Evolutionary conservation across 306 rosid species (phyloP), one percentile per base, ranked within the genome.

Genomic region (Lablab purpureus): DNA sequence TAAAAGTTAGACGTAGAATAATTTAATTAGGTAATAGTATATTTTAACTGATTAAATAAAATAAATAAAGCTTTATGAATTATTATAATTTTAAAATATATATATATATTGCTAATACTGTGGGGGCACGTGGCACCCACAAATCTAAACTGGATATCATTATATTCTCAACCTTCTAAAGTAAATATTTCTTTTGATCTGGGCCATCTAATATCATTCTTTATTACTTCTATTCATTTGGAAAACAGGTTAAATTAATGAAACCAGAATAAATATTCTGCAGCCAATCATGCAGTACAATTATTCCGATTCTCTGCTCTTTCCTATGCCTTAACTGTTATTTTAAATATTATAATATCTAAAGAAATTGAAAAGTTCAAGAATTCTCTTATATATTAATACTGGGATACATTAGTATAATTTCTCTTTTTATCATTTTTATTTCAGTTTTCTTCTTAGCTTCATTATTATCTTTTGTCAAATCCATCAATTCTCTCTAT

Each of bases 121-220:
- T 32, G 58, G 74, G 74, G 84, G 68, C 49, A 34, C 8, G 70
- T 64, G 70, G 70, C 62, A 25, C 51, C 69, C 81, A 80, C 66
- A 71, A 68, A 74, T 77, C 87, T 77, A 54, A 70, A 70, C 83
- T 74, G 64, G 73, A 58, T 86, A 65, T 78, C 76, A 84, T 86
- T 70, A 82, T 86, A 86, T 77, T 77, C 83, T 80, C 83, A 68
- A 81, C 78, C 84, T 88, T 86, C 79, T 65, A 77, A 76, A 73
- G 84, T 65, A 73, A 73, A 28, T 3, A 47, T 84, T 72, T 55
- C 45, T 81, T 79, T 75, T 34, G 46, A 28, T 69, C 34, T 41
- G 72, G 80, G 76, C 55, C 82, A 67, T 84, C 78, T 62, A 34
- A 79, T 47, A 19, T 63, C 82, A 63, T 63, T 68, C 30, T 56